Percentiles rank a stretch among this genome's conserved stretches.
These are phyloP conservation scores for Penicillium goetzii DNA, from an alignment of 495 filamentous ascomycete genomes.

Conservation along the genomic window DNA sequence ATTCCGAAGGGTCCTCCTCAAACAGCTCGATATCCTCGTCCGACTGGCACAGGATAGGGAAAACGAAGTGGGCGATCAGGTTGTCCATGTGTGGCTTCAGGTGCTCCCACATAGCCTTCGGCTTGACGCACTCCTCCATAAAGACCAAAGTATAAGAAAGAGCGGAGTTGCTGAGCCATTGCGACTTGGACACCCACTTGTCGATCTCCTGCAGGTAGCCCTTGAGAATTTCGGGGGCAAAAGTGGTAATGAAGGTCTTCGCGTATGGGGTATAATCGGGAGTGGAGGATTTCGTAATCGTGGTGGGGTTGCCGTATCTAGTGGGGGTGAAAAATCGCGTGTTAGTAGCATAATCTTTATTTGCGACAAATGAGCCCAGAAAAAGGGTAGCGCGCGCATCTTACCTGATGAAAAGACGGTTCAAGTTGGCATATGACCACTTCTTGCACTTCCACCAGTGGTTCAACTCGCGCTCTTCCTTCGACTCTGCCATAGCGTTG, in stretches of 20 bases:
- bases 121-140: conserved; percentile 95
- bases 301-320: conserved; percentile 87
- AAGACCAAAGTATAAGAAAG: conserved; percentile 90
- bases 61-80: conserved; percentile 89
- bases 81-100: conserved; percentile 91
- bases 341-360: conserved; percentile 13
- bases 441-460: conserved; percentile 99
- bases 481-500: conserved; percentile 76
- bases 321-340: conserved; percentile 10
- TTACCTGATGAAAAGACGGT: conserved; percentile 90
- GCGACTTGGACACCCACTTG: conserved; percentile 92
- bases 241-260: conserved; percentile 86
- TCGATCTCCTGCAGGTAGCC: conserved; percentile 91
- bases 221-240: conserved; percentile 94
- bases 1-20: conserved; percentile 90
- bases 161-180: conserved; percentile 92
- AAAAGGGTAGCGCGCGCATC: conserved; percentile 25
- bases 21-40: conserved; percentile 94
- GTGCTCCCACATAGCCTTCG: conserved; percentile 93
- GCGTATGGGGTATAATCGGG: conserved; percentile 77
- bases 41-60: conserved; percentile 91
- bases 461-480: conserved; percentile 85
- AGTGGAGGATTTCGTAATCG: conserved; percentile 65
- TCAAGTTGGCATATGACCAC: conserved; percentile 97
- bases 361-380: neutral